A percentile compares a stretch with the other conserved stretches of the same genome.
Evolutionary conservation across 306 rosid species (phyloP).

Genomic region (Oemleria cerasiformis): DNA sequence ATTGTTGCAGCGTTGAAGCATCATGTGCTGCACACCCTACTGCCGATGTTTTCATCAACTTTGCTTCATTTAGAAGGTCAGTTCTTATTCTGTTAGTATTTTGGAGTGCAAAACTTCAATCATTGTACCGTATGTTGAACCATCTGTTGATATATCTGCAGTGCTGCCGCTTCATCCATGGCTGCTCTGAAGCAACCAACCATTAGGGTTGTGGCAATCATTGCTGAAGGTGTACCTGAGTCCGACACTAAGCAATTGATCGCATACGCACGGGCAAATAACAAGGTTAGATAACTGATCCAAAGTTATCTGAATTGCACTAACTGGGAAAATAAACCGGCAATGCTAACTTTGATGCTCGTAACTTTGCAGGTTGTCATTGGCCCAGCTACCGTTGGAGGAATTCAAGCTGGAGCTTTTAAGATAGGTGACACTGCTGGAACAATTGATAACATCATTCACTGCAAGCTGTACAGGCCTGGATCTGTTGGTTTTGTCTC

Average conservation of each 20-base stretch:
- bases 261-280: slow-evolving; percentile 87
- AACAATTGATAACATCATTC: slow-evolving; percentile 89
- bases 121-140: slow-evolving; percentile 7
- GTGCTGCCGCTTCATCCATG: slow-evolving; percentile 97
- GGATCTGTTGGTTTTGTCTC: slow-evolving; percentile 99
- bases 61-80: slow-evolving; percentile 93
- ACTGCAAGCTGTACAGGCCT: slow-evolving; percentile 96
- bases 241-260: slow-evolving; percentile 90
- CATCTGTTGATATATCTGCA: slow-evolving; percentile 34
- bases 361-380: slow-evolving; percentile 66
- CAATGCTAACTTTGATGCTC: slow-evolving; percentile 25
- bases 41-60: slow-evolving; percentile 97
- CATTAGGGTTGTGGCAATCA: slow-evolving; percentile 90
- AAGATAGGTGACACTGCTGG: slow-evolving; percentile 99
- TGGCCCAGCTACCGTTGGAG: slow-evolving; percentile 99
- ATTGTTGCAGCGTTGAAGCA: slow-evolving; percentile 78
- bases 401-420: slow-evolving; percentile 99
- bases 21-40: slow-evolving; percentile 98
- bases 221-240: slow-evolving; percentile 99
- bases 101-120: background rate
- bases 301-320: slow-evolving; percentile 17
- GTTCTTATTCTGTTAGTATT: slow-evolving; percentile 15
- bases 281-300: slow-evolving; percentile 57
- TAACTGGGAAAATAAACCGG: slow-evolving; percentile 15
- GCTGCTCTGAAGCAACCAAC: slow-evolving; percentile 93